Conservation (phyloP, 192 early-diverging fungal species). For the Chytriomyces confervae region DNA sequence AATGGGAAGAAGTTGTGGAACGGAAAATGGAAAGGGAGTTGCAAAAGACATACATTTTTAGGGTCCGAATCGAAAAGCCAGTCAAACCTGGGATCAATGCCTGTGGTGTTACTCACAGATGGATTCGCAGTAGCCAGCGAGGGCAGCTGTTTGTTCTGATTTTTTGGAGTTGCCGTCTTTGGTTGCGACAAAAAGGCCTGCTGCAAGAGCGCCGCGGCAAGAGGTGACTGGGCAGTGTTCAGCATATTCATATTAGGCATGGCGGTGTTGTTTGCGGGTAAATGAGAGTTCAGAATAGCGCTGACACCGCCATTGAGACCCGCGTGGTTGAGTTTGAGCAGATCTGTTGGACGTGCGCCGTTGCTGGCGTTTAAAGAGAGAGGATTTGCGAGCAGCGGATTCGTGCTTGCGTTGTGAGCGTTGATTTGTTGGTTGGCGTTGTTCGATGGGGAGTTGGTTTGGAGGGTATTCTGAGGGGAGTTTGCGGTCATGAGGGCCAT, state of each 20-base stretch:
- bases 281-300: background rate
- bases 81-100: background rate
- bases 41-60: background rate
- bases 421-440: too few species aligned
- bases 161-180: background rate
- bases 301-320: background rate
- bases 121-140: background rate
- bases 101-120: background rate
- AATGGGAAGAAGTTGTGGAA: background rate
- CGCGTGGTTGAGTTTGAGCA: background rate
- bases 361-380: background rate
- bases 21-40: background rate
- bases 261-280: too few species aligned
- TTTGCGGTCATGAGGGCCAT: too few species aligned
- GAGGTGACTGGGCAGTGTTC: background rate
- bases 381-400: background rate
- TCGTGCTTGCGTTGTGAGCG: background rate
- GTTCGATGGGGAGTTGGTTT: too few species aligned
- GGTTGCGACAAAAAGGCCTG: background rate
- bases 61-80: constrained; percentile 6
- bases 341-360: background rate
- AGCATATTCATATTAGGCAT: too few species aligned
- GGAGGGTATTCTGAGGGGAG: too few species aligned
- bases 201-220: background rate
- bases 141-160: background rate